phyloP scores from a whole-genome alignment of 2,329 filamentous ascomycete genomes.

The Alternaria gansuensis region DNA sequence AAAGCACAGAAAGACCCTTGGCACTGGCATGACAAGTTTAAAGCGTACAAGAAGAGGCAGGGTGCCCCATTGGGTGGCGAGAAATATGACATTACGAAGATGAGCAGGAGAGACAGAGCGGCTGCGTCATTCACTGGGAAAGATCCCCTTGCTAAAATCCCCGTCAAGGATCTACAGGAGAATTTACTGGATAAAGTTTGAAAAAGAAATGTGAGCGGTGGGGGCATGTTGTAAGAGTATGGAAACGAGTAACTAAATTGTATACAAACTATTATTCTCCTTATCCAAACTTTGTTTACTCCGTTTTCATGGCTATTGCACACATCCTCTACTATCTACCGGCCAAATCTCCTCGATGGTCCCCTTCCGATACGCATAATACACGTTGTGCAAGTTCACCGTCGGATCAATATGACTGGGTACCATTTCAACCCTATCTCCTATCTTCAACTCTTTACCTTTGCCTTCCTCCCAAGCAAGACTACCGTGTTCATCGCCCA shows the following conservation, averaged over 20 bases:
- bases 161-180: slow-evolving; percentile 17
- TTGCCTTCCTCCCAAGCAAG: slow-evolving; percentile 57
- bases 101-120: slow-evolving; percentile 25
- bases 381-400: slow-evolving; percentile 62
- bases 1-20: slow-evolving; percentile 23
- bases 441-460: slow-evolving; percentile 52
- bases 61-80: slow-evolving; percentile 13
- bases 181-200: slow-evolving; percentile 16
- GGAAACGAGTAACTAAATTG: not conserved
- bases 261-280: not conserved
- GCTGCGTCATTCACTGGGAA: slow-evolving; percentile 20
- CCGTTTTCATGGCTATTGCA: slow-evolving; percentile 51
- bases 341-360: slow-evolving; percentile 63
- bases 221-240: not conserved
- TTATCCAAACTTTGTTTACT: not conserved
- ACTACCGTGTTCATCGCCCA: slow-evolving; percentile 62
- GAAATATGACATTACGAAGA: slow-evolving; percentile 36
- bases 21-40: slow-evolving; percentile 23
- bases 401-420: slow-evolving; percentile 66
- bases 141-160: slow-evolving; percentile 26
- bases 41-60: slow-evolving; percentile 18
- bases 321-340: slow-evolving; percentile 62
- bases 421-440: slow-evolving; percentile 62
- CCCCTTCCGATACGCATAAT: slow-evolving; percentile 60
- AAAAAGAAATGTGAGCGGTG: not conserved